Evolutionary conservation across 139 green algal species (phyloP), one percentile per base, ranked within the genome.

Genomic region (Tetradesmus obliquus): DNA sequence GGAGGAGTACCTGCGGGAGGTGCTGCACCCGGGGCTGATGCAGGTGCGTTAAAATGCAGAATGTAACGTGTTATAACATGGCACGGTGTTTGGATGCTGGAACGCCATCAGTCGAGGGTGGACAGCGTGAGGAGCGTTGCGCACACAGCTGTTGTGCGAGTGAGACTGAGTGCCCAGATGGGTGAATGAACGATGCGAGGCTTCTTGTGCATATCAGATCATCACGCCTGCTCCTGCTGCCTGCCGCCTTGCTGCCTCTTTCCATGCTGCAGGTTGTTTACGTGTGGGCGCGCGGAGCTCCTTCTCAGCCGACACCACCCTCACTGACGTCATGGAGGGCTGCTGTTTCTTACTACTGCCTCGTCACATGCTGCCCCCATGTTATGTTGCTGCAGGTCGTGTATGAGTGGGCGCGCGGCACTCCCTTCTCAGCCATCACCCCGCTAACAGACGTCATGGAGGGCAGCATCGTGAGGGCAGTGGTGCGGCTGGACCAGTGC

Each of bases 331-430:
- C 55, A 95, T 96, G 93, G 98, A 99, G 95, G 98, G 98, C 58
- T 96, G 91, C 90, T 86, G 76, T 2, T 62, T 22, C 32, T 15
- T 57, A 55, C 20, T 24, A 7, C 2, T 9, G 32, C 22, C 15
- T 60, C 55, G 10, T 17, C 66, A n/a, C 66, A 55, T 82, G 13
- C 79, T 84, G 15, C n/a, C 19, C 45, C 24, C n/a, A 17, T 3
- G 2, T 84, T 60, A 45, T 51, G 62, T 58, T 87, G 9, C 83
- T 85, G 79, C 92, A 98, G 96, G 98, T 99, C 62, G 98, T 99
- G 88, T 98, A 99, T 86, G 96, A 99, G 93, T 99, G 98, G 98
- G 98, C 98, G 13, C 84, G 85, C 5, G 98, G 98, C 53, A 98
- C 94, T 45, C 95, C 97, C 3, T 99, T 99, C 90, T 87, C 91